Evolutionary conservation across 805 yeast genomes (phyloP), one percentile per base, ranked within the genome.

Genomic region (Wickerhamomyces canadensis): DNA sequence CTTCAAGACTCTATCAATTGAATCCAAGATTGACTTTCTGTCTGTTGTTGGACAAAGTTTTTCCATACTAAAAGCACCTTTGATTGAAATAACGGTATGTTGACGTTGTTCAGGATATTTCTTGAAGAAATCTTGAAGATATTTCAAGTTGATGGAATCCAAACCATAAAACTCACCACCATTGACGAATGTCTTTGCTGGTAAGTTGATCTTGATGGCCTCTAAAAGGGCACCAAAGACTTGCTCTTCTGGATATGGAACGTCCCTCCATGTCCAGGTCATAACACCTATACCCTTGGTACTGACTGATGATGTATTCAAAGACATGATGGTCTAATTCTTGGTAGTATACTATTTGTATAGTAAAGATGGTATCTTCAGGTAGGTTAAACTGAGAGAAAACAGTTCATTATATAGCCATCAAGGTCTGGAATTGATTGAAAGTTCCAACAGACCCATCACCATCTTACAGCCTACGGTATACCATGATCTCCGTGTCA

Each of bases 151-250:
- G 42, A 62, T 60, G 33, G 49, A 62, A 23, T 65, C 54, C 4
- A 64, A 60, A 13, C 94, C 94, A 50, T 87, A 86, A 53, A 86
- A 84, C 50, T 80, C 93, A 41, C 93, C 93, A 19, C 77, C 78
- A 52, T 85, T 85, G 58, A 84, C 62, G 41, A 81, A 70, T 9
- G 58, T 74, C 65, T 43, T 78, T 67, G 41, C 57, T 51, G 59
- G 67, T 43, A 49, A 38, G 28, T 60, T 54, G 7, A 51, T 27
- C 21, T 67, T 64, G 22, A 76, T 55, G 19, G 82, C 80, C 24
- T 65, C 61, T 39, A 74, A 68, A 55, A 87, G 64, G 3, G 74
- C 61, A 9, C 62, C 73, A 42, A 77, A 65, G 3, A 84, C 78
- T 36, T 67, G 64, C 15, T 70, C 76, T 35, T 68, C 57, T 8